These are phyloP conservation scores for Vinca major DNA, from an alignment of 305 asterid genomes.

Conservation along the genomic window DNA sequence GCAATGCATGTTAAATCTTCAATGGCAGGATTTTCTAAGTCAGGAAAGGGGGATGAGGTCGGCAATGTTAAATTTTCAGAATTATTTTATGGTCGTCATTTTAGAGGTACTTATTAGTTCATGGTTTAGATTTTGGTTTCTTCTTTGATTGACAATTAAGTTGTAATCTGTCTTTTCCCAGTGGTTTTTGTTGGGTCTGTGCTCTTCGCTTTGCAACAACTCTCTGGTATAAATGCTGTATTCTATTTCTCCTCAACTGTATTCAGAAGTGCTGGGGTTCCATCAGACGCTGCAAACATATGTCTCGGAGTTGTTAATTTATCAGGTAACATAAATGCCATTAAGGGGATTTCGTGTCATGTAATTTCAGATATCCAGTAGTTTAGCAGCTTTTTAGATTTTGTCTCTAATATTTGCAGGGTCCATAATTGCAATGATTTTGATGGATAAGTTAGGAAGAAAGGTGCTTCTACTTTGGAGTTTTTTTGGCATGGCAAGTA, in stretches of 20 bases:
- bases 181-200: slow-evolving; percentile 74
- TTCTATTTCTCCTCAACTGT: slow-evolving; percentile 91
- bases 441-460: slow-evolving; percentile 92
- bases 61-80: slow-evolving; percentile 56
- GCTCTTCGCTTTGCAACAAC: slow-evolving; percentile 80
- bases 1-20: slow-evolving; percentile 61
- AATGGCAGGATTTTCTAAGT: slow-evolving; percentile 62
- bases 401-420: slow-evolving; percentile 37
- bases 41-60: slow-evolving; percentile 58
- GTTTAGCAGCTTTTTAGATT: slow-evolving; percentile 10
- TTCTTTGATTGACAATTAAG: slow-evolving; percentile 6
- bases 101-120: slow-evolving; percentile 37
- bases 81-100: slow-evolving; percentile 58
- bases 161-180: slow-evolving; percentile 31
- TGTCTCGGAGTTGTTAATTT: slow-evolving; percentile 66
- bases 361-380: slow-evolving; percentile 9
- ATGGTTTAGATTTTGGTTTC: slow-evolving; percentile 7
- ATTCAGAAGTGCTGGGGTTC: slow-evolving; percentile 74
- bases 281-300: slow-evolving; percentile 72
- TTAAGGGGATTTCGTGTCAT: neutral
- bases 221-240: slow-evolving; percentile 92
- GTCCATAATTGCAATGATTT: slow-evolving; percentile 67
- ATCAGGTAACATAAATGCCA: slow-evolving; percentile 38
- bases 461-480: slow-evolving; percentile 78
- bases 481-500: slow-evolving; percentile 90